Base-by-base conservation (phyloP, 2,329 filamentous ascomycete species). In the Ophiognomonia clavigignenti-juglandacearum region DNA sequence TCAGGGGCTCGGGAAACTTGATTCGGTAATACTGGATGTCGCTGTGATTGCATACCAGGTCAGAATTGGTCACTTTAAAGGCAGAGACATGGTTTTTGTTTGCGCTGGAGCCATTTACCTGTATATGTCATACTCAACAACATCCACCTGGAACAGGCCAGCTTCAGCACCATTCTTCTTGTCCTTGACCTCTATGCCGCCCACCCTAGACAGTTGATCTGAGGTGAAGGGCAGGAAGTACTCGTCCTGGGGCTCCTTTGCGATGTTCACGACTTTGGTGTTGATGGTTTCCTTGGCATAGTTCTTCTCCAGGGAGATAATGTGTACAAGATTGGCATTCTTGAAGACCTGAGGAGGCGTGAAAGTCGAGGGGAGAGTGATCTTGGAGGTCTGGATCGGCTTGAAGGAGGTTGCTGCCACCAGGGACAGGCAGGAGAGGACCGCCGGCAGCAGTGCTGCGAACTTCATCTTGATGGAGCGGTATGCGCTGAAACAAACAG, bases 281-380 rank as follows among this genome's bases (percentile, higher is more conserved):
- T 97, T 96, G 75, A 96, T 82, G 13, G 84, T 86, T 69, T 97
- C 92, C 63, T 90, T 85, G 46, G 84, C 83, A 61, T 93, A 97
- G 57, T 83, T 87, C 75, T 96, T 97, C 69, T 97, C 92, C 49
- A 96, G 70, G 56, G 95, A 96, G 62, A 95, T 85, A 54, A 86
- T 84, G 60, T 93, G 87, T 43, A 97, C 86, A 24, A 97, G 70
- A 65, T 98, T 97, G 67, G 78, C 78, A 69, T 98, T 96, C 72
- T 91, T 89, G 74, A 96, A 98, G 56, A 91, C 87, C 64, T 89
- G 87, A 13, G 91, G 86, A 45, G 92, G 90, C 67, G 80, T 85
- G 73, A 96, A 96, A 52, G 76, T 75, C 57, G 78, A 67, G 36
- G 82, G 80, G 52, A 82, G 72, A 46, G 73, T 75, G 59, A 77